Percentiles rank a stretch among this genome's conserved stretches.
These are phyloP conservation scores for Heliosperma pusillum DNA, from an alignment of 148 eudicot species.

Conservation along the genomic window DNA sequence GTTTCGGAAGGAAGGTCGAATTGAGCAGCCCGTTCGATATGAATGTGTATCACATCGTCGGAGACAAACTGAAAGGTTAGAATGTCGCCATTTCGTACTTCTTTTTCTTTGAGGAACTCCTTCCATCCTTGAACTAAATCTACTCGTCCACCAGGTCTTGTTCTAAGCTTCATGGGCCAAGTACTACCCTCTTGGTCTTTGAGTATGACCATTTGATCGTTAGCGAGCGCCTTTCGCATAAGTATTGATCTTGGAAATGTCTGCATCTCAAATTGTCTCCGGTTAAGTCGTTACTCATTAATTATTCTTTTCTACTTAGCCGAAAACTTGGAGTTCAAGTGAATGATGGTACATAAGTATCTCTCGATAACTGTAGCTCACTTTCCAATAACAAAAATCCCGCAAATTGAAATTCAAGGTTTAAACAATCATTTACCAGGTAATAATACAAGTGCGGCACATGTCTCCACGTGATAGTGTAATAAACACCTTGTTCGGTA, in stretches of 20 bases:
- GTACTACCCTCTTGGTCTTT: constrained; percentile 12
- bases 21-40: constrained; percentile 13
- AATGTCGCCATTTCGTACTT: constrained; percentile 18
- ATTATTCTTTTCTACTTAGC: too few relatives aligned
- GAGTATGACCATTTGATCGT: constrained; percentile 6
- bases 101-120: constrained; percentile 8
- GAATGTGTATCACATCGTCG: constrained; percentile 14
- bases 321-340: too few relatives aligned
- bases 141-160: constrained; percentile 4
- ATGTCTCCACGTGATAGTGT: constrained; percentile 22
- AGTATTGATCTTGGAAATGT: constrained; percentile 16
- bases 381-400: too few relatives aligned
- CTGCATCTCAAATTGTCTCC: constrained; percentile 15
- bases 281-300: too few relatives aligned
- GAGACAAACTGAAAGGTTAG: constrained; percentile 21
- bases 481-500: constrained; percentile 18
- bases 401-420: not conserved
- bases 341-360: too few relatives aligned
- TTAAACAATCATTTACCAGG: constrained; percentile 18
- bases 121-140: constrained; percentile 11
- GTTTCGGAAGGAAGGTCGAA: constrained; percentile 9
- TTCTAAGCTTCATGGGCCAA: constrained; percentile 19
- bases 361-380: too few relatives aligned
- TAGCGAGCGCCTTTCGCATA: not conserved
- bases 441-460: constrained; percentile 17